Conservation (phyloP, 768 basidiomycete genomes). For the Suillus sp. region DNA sequence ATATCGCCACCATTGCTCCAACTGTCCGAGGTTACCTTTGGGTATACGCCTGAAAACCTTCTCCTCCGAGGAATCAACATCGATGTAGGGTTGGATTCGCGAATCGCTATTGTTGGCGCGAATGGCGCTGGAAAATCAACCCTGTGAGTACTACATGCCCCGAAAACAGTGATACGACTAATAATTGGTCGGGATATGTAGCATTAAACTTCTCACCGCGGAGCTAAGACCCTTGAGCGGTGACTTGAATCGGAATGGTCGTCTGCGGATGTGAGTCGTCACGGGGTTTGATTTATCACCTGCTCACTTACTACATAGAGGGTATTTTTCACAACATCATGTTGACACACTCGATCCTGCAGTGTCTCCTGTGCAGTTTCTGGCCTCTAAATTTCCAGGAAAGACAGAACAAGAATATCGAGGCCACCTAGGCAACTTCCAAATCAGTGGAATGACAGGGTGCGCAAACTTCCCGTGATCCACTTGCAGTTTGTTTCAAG, state of each 20-base stretch:
- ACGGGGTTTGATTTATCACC: slow-evolving; percentile 11
- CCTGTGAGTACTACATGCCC: slow-evolving; percentile 50
- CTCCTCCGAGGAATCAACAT: slow-evolving; percentile 82
- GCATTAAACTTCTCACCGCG: slow-evolving; percentile 90
- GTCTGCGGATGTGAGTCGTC: slow-evolving; percentile 75
- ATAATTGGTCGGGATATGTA: slow-evolving; percentile 29
- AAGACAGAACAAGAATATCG: slow-evolving; percentile 96
- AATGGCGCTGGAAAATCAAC: slow-evolving; percentile 98
- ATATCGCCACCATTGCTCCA: slow-evolving; percentile 95
- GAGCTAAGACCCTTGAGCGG: slow-evolving; percentile 76
- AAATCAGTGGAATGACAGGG: slow-evolving; percentile 96
- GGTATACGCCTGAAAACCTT: slow-evolving; percentile 76
- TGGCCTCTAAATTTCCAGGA: slow-evolving; percentile 91
- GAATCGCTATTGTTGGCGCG: slow-evolving; percentile 93
- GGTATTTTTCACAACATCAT: slow-evolving; percentile 94
- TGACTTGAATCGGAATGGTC: slow-evolving; percentile 87
- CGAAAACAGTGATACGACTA: slow-evolving; percentile 4
- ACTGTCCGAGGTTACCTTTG: slow-evolving; percentile 88
- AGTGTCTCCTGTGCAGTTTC: slow-evolving; percentile 92
- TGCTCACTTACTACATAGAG: slow-evolving; percentile 44
- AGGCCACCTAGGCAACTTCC: slow-evolving; percentile 93
- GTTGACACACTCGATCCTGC: slow-evolving; percentile 85
- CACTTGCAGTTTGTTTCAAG: slow-evolving; percentile 1
- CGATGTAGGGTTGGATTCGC: slow-evolving; percentile 91
- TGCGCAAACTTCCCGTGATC: slow-evolving; percentile 31